Percentiles rank a stretch among this genome's conserved stretches.
Conservation (phyloP, 2,329 filamentous ascomycete species). For the Endothia cerciana region DNA sequence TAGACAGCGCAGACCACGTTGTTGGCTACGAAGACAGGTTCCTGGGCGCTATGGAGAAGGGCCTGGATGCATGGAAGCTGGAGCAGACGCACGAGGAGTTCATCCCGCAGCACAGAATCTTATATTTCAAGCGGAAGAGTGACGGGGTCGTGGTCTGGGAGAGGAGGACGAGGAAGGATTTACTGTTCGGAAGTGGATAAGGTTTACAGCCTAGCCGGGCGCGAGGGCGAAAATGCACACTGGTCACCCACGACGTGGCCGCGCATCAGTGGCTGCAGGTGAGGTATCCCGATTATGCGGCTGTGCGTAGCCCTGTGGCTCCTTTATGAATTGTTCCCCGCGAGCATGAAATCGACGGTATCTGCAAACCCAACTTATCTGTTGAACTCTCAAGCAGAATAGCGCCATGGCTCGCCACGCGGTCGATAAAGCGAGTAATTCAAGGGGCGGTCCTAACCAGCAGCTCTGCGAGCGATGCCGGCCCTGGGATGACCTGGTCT, state of each 20-base stretch:
- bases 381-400: background rate
- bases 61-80: slow-evolving; percentile 60
- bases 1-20: slow-evolving; percentile 55
- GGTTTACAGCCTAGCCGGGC: background rate
- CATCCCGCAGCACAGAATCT: slow-evolving; percentile 66
- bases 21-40: slow-evolving; percentile 68
- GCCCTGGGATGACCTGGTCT: slow-evolving; percentile 12
- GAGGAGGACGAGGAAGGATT: slow-evolving; percentile 54
- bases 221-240: background rate
- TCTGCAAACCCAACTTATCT: background rate
- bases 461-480: slow-evolving; percentile 16
- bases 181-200: slow-evolving; percentile 58
- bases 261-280: slow-evolving; percentile 15
- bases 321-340: background rate
- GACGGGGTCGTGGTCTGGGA: slow-evolving; percentile 62
- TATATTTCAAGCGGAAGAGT: slow-evolving; percentile 61
- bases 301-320: background rate
- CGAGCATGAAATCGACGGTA: background rate
- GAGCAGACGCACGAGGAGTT: slow-evolving; percentile 69
- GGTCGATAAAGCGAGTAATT: slow-evolving; percentile 5
- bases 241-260: slow-evolving; percentile 17
- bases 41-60: slow-evolving; percentile 55
- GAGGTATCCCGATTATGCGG: slow-evolving; percentile 8
- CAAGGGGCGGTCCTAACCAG: slow-evolving; percentile 1
- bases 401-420: slow-evolving; percentile 7